phyloP scores from a whole-genome alignment of 495 filamentous ascomycete species.

The Usnea hakonensis region DNA sequence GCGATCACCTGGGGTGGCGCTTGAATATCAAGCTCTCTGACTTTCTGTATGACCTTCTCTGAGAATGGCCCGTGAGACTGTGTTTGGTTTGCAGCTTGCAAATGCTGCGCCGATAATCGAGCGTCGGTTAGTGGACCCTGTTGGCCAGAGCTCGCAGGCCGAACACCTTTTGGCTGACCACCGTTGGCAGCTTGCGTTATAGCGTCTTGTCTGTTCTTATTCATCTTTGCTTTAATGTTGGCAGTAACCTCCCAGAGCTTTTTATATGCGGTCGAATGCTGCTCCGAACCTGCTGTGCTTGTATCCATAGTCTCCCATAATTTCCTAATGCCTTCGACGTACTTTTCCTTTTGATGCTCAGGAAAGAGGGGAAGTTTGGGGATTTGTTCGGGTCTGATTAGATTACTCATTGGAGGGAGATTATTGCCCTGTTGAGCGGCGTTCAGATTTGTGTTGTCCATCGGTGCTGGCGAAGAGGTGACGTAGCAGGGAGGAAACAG shows the following conservation, averaged over 20 bases:
- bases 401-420: conserved; percentile 11
- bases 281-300: conserved; percentile 44
- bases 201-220: conserved; percentile 18
- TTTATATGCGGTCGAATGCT: conserved; percentile 54
- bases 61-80: conserved; percentile 15
- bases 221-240: conserved; percentile 15
- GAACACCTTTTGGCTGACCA: conserved; percentile 23
- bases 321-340: conserved; percentile 52
- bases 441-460: conserved; percentile 1
- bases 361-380: conserved; percentile 43
- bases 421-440: not conserved
- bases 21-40: conserved; percentile 40
- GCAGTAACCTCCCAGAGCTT: conserved; percentile 57
- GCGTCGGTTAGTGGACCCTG: conserved; percentile 2
- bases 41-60: conserved; percentile 28
- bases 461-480: not conserved
- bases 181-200: conserved; percentile 12
- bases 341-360: conserved; percentile 58
- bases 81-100: conserved; percentile 9
- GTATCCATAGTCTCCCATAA: conserved; percentile 56
- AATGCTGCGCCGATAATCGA: conserved; percentile 6
- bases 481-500: not conserved
- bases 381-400: conserved; percentile 47
- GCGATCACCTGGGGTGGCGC: conserved; percentile 37
- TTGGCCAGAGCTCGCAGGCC: conserved; percentile 20